phyloP scores from a whole-genome alignment of 768 basidiomycete genomes.

The Leccinellum albellum region DNA sequence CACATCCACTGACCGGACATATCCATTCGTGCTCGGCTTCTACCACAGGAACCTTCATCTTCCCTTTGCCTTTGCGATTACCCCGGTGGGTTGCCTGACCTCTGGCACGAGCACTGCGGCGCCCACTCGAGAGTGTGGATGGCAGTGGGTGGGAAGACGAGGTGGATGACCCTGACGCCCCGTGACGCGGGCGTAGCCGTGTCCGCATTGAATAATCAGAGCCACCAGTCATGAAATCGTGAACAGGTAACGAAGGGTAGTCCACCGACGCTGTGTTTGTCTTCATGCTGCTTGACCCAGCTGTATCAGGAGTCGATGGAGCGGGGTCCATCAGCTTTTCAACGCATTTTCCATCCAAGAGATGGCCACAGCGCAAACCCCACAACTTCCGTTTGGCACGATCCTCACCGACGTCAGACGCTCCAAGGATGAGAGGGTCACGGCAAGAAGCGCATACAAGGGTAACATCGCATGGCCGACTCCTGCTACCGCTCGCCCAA shows the following conservation, averaged over 20 bases:
- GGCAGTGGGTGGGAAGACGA: slow-evolving; percentile 3
- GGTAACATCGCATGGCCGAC: slow-evolving; percentile 34
- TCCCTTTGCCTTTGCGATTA: slow-evolving; percentile 33
- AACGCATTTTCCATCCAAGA: slow-evolving; percentile 75
- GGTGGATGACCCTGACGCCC: slow-evolving; percentile 5
- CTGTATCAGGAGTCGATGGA: slow-evolving; percentile 5
- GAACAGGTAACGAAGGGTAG: slow-evolving; percentile 5
- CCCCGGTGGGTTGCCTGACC: slow-evolving; percentile 5
- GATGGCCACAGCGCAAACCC: slow-evolving; percentile 73
- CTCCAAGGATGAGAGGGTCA: slow-evolving; percentile 57
- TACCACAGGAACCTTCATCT: slow-evolving; percentile 32
- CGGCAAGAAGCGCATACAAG: slow-evolving; percentile 68
- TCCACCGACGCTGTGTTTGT: slow-evolving; percentile 6
- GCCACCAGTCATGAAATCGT: slow-evolving; percentile 29
- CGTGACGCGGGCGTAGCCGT: slow-evolving; percentile 50
- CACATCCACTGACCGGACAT: slow-evolving; percentile 64
- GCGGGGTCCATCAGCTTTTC: slow-evolving; percentile 51
- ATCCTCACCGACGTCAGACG: slow-evolving; percentile 46
- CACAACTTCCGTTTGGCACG: slow-evolving; percentile 51
- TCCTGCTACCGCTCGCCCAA: slow-evolving; percentile 22
- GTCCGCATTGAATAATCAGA: slow-evolving; percentile 46
- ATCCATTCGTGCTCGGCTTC: slow-evolving; percentile 56
- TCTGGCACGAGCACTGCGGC: slow-evolving; percentile 3
- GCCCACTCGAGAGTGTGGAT: slow-evolving; percentile 5
- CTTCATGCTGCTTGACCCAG: slow-evolving; percentile 13